Evolutionary conservation across 768 basidiomycete genomes (phyloP).

Genomic region (Lentinula sp.): DNA sequence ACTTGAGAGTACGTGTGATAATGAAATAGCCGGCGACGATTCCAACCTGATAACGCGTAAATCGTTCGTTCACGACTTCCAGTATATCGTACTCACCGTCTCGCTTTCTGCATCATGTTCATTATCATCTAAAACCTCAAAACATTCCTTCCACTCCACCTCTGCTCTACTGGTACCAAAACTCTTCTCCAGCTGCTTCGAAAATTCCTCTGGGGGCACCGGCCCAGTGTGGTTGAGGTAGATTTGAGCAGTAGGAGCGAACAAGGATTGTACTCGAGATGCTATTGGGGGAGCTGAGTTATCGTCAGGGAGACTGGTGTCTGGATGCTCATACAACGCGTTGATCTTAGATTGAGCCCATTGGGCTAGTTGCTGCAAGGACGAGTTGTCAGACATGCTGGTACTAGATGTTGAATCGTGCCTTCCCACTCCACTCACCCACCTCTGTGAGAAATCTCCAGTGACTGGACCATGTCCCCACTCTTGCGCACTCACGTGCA

Average conservation of each 20-base stretch:
- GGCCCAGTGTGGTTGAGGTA: slow-evolving; percentile 21
- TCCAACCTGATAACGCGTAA: slow-evolving; percentile 16
- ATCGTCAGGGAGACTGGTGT: slow-evolving; percentile 3
- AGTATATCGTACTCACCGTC: neutral
- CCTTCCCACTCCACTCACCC: too few relatives aligned
- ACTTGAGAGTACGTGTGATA: slow-evolving; percentile 31
- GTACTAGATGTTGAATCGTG: neutral
- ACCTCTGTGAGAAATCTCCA: too few relatives aligned
- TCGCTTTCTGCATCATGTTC: neutral
- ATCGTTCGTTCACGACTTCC: neutral
- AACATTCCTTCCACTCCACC: slow-evolving; percentile 28
- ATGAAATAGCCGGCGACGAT: slow-evolving; percentile 34
- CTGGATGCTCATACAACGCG: slow-evolving; percentile 17
- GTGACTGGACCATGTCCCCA: too few relatives aligned
- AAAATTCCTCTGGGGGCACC: slow-evolving; percentile 19
- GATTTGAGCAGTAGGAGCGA: slow-evolving; percentile 27
- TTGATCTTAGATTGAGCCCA: slow-evolving; percentile 25
- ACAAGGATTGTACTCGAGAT: slow-evolving; percentile 20
- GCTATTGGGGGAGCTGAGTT: neutral
- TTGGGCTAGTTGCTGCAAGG: slow-evolving; percentile 4
- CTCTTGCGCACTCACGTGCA: too few relatives aligned
- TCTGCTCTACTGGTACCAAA: slow-evolving; percentile 15
- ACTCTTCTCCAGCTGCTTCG: slow-evolving; percentile 17
- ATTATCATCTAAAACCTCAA: slow-evolving; percentile 15
- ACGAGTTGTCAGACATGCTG: neutral